Evolutionary conservation across 371 early-diverging fungal genomes (phyloP).

Genomic region (Gilbertella persicaria): DNA sequence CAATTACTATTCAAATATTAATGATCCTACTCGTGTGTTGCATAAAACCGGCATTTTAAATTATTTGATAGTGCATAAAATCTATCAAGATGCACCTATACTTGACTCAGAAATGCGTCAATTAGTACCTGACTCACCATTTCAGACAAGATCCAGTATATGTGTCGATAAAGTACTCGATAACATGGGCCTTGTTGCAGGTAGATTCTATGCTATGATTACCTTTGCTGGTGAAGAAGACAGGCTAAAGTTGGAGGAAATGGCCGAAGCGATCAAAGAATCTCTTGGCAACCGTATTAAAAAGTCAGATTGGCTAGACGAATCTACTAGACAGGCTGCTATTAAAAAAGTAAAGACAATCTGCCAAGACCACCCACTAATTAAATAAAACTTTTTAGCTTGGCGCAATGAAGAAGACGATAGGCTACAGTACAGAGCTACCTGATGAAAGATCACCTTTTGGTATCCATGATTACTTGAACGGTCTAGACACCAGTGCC

Average conservation of each 20-base stretch:
- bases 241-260: slow-evolving; percentile 25
- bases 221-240: slow-evolving; percentile 45
- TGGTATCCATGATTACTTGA: slow-evolving; percentile 45
- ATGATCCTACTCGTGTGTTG: slow-evolving; percentile 17
- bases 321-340: slow-evolving; percentile 46
- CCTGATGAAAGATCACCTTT: slow-evolving; percentile 52
- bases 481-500: slow-evolving; percentile 24
- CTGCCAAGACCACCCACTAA: neutral
- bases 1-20: slow-evolving; percentile 17
- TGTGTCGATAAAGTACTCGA: slow-evolving; percentile 45
- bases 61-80: slow-evolving; percentile 25
- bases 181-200: slow-evolving; percentile 32
- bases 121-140: slow-evolving; percentile 32
- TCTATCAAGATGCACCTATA: slow-evolving; percentile 24
- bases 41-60: slow-evolving; percentile 35
- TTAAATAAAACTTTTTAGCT: no score
- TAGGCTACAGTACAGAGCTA: slow-evolving; percentile 50
- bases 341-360: slow-evolving; percentile 45
- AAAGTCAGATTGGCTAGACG: slow-evolving; percentile 58
- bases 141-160: slow-evolving; percentile 34
- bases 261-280: slow-evolving; percentile 39
- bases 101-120: slow-evolving; percentile 39
- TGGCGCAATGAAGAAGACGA: slow-evolving; percentile 31
- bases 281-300: slow-evolving; percentile 46
- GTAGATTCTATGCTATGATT: slow-evolving; percentile 43